A percentile compares a stretch with the other conserved stretches of the same genome.
Conservation (phyloP, 1,139 yeast genomes). For the Candida smagusa region DNA sequence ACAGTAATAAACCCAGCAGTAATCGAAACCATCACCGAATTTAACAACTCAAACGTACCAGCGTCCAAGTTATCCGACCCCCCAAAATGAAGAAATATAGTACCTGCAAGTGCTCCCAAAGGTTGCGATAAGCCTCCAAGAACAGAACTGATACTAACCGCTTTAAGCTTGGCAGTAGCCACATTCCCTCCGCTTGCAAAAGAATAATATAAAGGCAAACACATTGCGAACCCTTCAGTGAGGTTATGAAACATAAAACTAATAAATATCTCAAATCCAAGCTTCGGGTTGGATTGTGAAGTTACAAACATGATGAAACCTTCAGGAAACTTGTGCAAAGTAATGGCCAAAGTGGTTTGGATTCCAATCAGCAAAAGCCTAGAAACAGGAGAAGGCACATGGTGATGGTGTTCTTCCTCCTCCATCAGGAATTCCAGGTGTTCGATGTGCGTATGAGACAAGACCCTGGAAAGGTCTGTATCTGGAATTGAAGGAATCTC, state of each 20-base stretch:
- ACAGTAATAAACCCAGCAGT: constrained; percentile 84
- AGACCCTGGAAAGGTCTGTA: constrained; percentile 4
- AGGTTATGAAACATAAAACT: constrained; percentile 87
- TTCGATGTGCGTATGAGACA: constrained; percentile 7
- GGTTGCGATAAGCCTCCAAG: constrained; percentile 90
- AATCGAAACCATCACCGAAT: constrained; percentile 47
- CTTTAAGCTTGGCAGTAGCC: constrained; percentile 49
- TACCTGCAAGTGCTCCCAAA: constrained; percentile 78
- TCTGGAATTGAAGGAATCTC: constrained; percentile 28
- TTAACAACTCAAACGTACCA: constrained; percentile 28
- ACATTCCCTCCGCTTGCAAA: constrained; percentile 21
- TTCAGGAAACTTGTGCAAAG: constrained; percentile 91
- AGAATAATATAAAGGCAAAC: constrained; percentile 82
- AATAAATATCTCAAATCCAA: constrained; percentile 78
- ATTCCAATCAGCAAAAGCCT: constrained; percentile 79
- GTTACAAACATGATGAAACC: constrained; percentile 88
- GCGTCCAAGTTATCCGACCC: constrained; percentile 16
- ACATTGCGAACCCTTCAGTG: constrained; percentile 95
- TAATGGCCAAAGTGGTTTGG: constrained; percentile 84
- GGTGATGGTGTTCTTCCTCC: constrained; percentile 65
- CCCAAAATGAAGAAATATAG: constrained; percentile 44
- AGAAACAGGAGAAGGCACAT: constrained; percentile 72
- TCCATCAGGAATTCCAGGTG: constrained; percentile 5
- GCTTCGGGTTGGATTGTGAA: constrained; percentile 63
- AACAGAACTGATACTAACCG: constrained; percentile 60